A percentile compares a stretch with the other conserved stretches of the same genome.
These are phyloP conservation scores for Aspergillus sojae DNA, from an alignment of 2,329 filamentous ascomycete genomes.

Conservation along the genomic window DNA sequence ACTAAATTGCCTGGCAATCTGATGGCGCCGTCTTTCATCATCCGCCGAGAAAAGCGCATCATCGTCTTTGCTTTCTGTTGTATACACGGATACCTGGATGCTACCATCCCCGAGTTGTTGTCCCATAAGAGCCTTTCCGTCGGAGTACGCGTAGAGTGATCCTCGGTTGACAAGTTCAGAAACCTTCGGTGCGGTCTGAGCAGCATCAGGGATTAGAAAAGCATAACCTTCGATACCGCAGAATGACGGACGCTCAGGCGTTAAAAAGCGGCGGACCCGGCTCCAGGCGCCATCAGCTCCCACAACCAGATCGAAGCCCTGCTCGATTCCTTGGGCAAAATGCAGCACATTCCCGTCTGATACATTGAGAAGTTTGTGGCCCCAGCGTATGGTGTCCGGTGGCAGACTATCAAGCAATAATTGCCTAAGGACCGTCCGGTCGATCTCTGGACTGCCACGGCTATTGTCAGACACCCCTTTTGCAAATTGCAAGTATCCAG, in stretches of 20 bases:
- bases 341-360: constrained; percentile 6
- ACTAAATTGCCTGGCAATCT: constrained; percentile 23
- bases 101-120: constrained; percentile 23
- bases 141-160: constrained; percentile 27
- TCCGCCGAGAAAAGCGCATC: not conserved
- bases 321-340: constrained; percentile 7
- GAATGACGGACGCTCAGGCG: constrained; percentile 25
- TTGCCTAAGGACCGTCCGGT: not conserved
- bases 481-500: not conserved
- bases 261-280: constrained; percentile 24
- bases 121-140: constrained; percentile 26
- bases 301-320: constrained; percentile 27
- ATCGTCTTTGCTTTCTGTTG: not conserved
- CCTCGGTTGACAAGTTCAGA: constrained; percentile 28
- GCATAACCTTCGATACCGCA: constrained; percentile 20
- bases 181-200: constrained; percentile 25
- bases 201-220: constrained; percentile 23
- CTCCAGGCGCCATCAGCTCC: constrained; percentile 36
- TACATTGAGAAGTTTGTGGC: not conserved
- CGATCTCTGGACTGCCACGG: constrained; percentile 5
- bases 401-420: not conserved
- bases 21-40: constrained; percentile 2
- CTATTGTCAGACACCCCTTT: not conserved
- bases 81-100: not conserved
- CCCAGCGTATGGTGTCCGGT: not conserved